A percentile compares a stretch with the other conserved stretches of the same genome.
phyloP scores from a whole-genome alignment of 208 protist species.

The Angomonas desouzai region DNA sequence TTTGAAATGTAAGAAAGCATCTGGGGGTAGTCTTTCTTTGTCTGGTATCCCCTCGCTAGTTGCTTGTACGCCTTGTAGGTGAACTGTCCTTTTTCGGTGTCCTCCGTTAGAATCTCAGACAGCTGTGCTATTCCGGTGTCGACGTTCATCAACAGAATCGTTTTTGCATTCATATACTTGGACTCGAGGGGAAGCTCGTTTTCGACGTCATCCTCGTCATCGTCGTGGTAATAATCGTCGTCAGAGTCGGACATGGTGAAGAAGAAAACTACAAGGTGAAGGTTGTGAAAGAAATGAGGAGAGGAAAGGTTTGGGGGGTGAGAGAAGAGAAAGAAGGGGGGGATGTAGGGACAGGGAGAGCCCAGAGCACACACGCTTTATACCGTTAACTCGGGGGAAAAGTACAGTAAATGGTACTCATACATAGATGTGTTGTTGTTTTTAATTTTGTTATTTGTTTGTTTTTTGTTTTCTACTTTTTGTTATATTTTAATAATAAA shows the following conservation, averaged over 20 bases:
- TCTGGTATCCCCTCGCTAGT: conserved; percentile 78
- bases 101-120: conserved; percentile 71
- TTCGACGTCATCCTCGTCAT: conserved; percentile 7
- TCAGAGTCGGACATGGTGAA: conserved; percentile 36
- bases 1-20: conserved; percentile 77
- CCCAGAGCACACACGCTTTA: background rate
- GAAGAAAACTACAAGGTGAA: background rate
- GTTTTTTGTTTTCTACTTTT: conserved; percentile 7
- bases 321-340: conserved; percentile 10
- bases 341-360: too few relatives aligned
- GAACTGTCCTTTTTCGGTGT: conserved; percentile 75
- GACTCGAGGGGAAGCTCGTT: conserved; percentile 7
- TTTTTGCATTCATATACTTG: conserved; percentile 38
- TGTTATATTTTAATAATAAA: background rate
- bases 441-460: background rate
- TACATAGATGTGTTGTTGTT: conserved; percentile 1
- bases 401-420: background rate
- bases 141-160: conserved; percentile 15
- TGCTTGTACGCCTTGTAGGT: conserved; percentile 95
- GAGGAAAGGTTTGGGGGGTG: background rate
- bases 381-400: conserved; percentile 4
- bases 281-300: conserved; percentile 1
- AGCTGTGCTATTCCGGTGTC: conserved; percentile 61
- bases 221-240: conserved; percentile 77
- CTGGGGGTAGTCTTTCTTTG: conserved; percentile 65